phyloP scores from a whole-genome alignment of 2,329 filamentous ascomycete species.

The Botrytis pseudocinerea region DNA sequence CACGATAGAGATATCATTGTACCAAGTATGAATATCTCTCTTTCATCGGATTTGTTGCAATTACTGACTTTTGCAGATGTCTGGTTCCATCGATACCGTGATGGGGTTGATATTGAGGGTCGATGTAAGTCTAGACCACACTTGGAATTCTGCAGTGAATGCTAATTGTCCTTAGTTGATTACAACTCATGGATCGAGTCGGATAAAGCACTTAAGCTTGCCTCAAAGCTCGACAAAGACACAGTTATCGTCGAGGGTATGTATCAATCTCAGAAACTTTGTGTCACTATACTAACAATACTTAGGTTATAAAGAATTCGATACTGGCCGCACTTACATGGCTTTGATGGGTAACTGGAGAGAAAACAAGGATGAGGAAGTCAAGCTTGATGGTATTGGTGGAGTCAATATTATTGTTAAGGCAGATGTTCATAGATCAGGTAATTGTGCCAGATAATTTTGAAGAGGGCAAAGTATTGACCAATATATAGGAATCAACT shows the following conservation, averaged over 20 bases:
- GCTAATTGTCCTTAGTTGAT: slow-evolving; percentile 64
- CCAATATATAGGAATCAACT: slow-evolving; percentile 76
- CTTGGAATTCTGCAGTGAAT: slow-evolving; percentile 6
- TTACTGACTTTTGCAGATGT: slow-evolving; percentile 63
- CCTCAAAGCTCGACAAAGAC: slow-evolving; percentile 73
- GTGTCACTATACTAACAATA: slow-evolving; percentile 25
- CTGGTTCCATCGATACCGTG: slow-evolving; percentile 86
- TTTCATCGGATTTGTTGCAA: neutral
- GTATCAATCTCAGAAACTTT: neutral
- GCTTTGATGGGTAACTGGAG: slow-evolving; percentile 89
- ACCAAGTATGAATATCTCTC: slow-evolving; percentile 68
- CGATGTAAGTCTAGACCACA: slow-evolving; percentile 66
- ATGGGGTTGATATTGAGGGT: slow-evolving; percentile 86
- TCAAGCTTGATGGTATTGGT: slow-evolving; percentile 91
- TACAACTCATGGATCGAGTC: slow-evolving; percentile 99
- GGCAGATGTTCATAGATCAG: slow-evolving; percentile 93
- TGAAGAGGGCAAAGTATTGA: slow-evolving; percentile 33
- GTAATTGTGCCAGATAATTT: slow-evolving; percentile 49
- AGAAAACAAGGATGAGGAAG: slow-evolving; percentile 86
- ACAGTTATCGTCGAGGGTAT: slow-evolving; percentile 84
- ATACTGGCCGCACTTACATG: slow-evolving; percentile 89
- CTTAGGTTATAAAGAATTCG: slow-evolving; percentile 85
- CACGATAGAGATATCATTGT: slow-evolving; percentile 93
- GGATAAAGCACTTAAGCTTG: slow-evolving; percentile 74
- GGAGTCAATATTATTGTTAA: slow-evolving; percentile 98